These are phyloP conservation scores for Hirschfeldia incana DNA, from an alignment of 345 rosid species.

Conservation along the genomic window DNA sequence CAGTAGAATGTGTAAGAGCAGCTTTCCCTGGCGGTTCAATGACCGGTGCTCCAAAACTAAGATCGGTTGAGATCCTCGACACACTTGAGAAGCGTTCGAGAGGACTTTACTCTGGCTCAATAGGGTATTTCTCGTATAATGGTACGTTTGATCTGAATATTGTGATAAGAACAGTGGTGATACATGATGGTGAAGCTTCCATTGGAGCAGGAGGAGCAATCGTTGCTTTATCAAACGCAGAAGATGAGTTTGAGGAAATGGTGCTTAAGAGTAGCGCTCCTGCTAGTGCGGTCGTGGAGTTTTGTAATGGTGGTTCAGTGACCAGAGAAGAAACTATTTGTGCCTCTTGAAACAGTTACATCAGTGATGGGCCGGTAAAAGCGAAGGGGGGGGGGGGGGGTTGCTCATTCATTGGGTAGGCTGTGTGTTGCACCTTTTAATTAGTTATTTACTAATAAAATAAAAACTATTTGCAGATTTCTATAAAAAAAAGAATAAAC, in stretches of 20 bases:
- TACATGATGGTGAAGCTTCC: slow-evolving; percentile 84
- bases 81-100: slow-evolving; percentile 76
- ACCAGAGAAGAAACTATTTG: slow-evolving; percentile 6
- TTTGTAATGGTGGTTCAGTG: slow-evolving; percentile 23
- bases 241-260: slow-evolving; percentile 94
- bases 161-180: slow-evolving; percentile 82
- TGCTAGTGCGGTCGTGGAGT: slow-evolving; percentile 66
- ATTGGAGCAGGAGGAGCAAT: slow-evolving; percentile 96
- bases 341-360: neutral
- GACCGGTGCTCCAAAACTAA: slow-evolving; percentile 96
- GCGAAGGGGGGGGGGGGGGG: neutral
- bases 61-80: slow-evolving; percentile 88
- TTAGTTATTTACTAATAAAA: neutral
- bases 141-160: slow-evolving; percentile 87
- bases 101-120: slow-evolving; percentile 89
- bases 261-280: slow-evolving; percentile 76
- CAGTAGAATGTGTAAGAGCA: slow-evolving; percentile 73
- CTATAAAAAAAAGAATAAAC: neutral
- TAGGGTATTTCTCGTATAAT: slow-evolving; percentile 85
- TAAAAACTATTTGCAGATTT: neutral
- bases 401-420: neutral
- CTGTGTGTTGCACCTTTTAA: neutral
- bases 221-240: slow-evolving; percentile 74
- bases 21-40: slow-evolving; percentile 98
- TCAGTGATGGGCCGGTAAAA: neutral